Evolutionary conservation across 106 monocot genomes (phyloP).

Genomic region (Dioscorea zingiberensis): DNA sequence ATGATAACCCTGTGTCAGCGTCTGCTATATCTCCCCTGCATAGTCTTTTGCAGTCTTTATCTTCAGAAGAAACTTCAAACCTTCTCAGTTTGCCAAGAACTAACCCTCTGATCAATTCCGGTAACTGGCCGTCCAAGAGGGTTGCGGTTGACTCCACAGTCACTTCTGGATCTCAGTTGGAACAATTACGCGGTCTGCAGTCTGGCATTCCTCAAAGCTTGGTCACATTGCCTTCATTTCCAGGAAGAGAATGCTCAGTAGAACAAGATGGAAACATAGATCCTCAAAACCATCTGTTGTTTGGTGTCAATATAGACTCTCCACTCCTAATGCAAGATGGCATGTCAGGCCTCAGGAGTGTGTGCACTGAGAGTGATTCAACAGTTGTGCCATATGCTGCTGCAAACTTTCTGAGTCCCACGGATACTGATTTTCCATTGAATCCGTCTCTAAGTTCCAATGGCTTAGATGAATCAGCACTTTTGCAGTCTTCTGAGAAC

Average conservation of each 20-base stretch:
- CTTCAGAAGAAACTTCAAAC: slow-evolving; percentile 57
- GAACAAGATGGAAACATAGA: slow-evolving; percentile 29
- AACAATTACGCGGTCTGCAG: slow-evolving; percentile 18
- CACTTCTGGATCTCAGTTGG: slow-evolving; percentile 32
- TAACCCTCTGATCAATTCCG: slow-evolving; percentile 25
- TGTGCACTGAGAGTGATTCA: slow-evolving; percentile 22
- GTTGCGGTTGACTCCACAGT: slow-evolving; percentile 43
- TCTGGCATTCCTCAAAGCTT: slow-evolving; percentile 16
- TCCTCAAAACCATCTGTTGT: slow-evolving; percentile 42
- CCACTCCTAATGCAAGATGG: slow-evolving; percentile 30
- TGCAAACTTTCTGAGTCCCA: slow-evolving; percentile 28
- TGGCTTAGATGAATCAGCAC: slow-evolving; percentile 43
- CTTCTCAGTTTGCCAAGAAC: slow-evolving; percentile 40
- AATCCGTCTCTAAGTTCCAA: slow-evolving; percentile 34
- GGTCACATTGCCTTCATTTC: slow-evolving; percentile 32
- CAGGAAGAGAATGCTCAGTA: slow-evolving; percentile 32
- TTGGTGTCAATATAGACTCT: slow-evolving; percentile 52
- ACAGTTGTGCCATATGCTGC: slow-evolving; percentile 30
- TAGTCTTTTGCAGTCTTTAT: slow-evolving; percentile 49
- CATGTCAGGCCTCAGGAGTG: slow-evolving; percentile 28
- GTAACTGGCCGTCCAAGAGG: slow-evolving; percentile 56
- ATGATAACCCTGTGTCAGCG: slow-evolving; percentile 26
- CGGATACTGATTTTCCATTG: slow-evolving; percentile 37
- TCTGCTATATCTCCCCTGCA: slow-evolving; percentile 41
- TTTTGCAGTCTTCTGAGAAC: slow-evolving; percentile 28